Conservation (phyloP, 2,329 filamentous ascomycete species). For the Metarhizium anisopliae region DNA sequence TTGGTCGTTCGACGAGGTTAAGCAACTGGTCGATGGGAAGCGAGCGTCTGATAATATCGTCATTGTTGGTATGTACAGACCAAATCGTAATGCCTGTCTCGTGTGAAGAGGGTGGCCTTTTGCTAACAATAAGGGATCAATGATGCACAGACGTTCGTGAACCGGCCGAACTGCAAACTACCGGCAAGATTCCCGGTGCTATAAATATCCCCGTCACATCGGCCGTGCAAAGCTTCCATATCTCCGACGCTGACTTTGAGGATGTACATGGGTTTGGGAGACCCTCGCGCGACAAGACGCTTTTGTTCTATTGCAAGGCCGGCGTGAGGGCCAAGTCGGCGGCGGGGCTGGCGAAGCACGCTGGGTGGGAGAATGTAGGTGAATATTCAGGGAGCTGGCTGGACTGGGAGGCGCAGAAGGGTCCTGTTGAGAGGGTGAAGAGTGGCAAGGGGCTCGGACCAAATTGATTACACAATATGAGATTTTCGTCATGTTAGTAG, state of each 20-base stretch:
- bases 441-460: neutral
- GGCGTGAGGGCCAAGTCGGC: conserved; percentile 76
- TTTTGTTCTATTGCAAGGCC: conserved; percentile 90
- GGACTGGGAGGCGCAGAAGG: conserved; percentile 73
- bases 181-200: conserved; percentile 69
- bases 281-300: conserved; percentile 42
- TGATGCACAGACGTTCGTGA: conserved; percentile 58
- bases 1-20: conserved; percentile 42
- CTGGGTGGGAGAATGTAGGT: conserved; percentile 63
- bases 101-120: neutral
- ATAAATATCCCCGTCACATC: conserved; percentile 75
- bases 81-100: neutral
- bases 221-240: conserved; percentile 69
- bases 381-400: conserved; percentile 71
- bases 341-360: conserved; percentile 65
- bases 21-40: conserved; percentile 24
- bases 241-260: conserved; percentile 69
- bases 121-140: neutral
- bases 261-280: conserved; percentile 72
- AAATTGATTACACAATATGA: conserved; percentile 16
- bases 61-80: conserved; percentile 34
- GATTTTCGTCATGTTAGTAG: no score
- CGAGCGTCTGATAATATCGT: conserved; percentile 17
- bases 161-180: conserved; percentile 52
- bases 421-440: conserved; percentile 33